phyloP scores from a whole-genome alignment of 345 rosid species.

The Salix suchowensis region DNA sequence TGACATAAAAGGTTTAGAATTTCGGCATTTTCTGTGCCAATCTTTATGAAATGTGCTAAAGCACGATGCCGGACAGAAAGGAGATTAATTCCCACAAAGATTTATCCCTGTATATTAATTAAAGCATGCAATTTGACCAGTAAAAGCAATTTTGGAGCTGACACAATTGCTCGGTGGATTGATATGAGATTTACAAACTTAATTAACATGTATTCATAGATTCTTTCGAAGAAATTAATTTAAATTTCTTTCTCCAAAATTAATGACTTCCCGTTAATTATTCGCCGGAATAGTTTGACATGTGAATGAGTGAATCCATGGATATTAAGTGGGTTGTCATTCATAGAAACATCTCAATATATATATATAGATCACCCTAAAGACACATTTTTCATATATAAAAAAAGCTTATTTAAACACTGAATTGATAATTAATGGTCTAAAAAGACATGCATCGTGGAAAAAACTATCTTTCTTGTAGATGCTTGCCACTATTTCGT shows the following conservation, averaged over 20 bases:
- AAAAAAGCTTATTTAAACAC: not conserved
- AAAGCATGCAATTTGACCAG: not conserved
- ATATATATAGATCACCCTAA: no score
- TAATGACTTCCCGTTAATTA: no score
- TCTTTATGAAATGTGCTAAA: not conserved
- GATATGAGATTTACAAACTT: not conserved
- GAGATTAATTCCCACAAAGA: not conserved
- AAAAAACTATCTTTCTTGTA: not conserved
- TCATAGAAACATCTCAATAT: no score
- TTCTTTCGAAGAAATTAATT: not conserved
- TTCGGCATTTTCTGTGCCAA: conserved; percentile 19
- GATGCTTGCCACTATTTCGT: not conserved
- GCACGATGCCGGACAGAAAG: not conserved
- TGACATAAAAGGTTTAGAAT: conserved; percentile 13
- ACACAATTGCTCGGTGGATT: not conserved
- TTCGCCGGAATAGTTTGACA: no score
- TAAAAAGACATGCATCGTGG: not conserved
- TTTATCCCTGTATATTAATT: no score
- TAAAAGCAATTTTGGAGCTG: not conserved
- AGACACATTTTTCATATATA: no score
- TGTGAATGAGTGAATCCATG: no score
- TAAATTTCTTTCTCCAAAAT: no score
- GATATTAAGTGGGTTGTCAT: no score
- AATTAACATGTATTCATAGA: no score
- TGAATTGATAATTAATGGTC: not conserved